Evolutionary conservation across 1,139 yeast genomes (phyloP).

Genomic region (Yarrowia galli): DNA sequence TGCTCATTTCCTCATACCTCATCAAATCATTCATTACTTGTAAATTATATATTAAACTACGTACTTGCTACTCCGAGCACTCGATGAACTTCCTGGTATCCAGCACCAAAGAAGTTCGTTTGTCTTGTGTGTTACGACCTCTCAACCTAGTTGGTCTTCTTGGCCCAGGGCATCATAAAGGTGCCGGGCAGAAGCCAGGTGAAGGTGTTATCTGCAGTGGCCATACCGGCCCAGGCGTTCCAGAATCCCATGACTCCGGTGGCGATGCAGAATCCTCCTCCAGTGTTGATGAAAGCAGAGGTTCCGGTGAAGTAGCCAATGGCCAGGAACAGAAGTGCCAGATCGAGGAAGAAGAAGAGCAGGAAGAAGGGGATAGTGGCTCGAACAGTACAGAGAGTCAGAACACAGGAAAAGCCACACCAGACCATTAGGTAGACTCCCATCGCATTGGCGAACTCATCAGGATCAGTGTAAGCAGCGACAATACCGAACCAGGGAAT

Average conservation of each 20-base stretch:
- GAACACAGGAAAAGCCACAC: constrained; percentile 76
- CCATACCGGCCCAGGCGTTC: constrained; percentile 85
- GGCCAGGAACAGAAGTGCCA: constrained; percentile 73
- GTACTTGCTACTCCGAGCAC: background rate
- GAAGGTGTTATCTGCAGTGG: constrained; percentile 50
- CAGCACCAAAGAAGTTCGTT: constrained; percentile 18
- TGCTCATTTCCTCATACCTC: background rate
- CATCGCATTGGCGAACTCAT: constrained; percentile 61
- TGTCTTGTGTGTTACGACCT: background rate
- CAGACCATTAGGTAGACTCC: constrained; percentile 80
- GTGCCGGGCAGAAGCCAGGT: constrained; percentile 34
- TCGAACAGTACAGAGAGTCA: constrained; percentile 71
- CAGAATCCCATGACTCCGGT: constrained; percentile 85
- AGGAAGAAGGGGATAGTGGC: constrained; percentile 82
- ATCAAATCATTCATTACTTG: background rate
- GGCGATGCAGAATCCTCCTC: constrained; percentile 76
- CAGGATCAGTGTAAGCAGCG: constrained; percentile 58
- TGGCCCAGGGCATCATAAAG: constrained; percentile 36
- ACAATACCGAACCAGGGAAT: constrained; percentile 75
- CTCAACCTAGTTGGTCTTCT: background rate
- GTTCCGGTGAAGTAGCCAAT: constrained; percentile 59
- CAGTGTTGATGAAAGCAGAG: constrained; percentile 62
- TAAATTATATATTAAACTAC: constrained; percentile 9
- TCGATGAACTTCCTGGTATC: background rate
- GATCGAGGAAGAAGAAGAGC: constrained; percentile 66